These are phyloP conservation scores for Claviceps spartinae DNA, from an alignment of 2,329 filamentous ascomycete genomes.

Conservation along the genomic window DNA sequence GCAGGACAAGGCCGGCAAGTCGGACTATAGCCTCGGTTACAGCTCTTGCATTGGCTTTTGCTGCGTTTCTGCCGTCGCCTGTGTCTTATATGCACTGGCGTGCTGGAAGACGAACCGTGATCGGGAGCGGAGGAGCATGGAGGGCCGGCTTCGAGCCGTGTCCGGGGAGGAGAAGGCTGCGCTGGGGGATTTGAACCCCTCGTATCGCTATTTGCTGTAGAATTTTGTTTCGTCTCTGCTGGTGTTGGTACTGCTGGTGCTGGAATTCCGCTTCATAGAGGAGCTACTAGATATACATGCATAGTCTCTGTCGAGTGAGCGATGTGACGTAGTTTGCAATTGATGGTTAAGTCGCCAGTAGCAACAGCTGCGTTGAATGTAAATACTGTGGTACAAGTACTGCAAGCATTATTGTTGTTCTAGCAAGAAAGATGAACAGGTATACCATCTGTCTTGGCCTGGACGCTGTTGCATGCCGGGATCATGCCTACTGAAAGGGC, in stretches of 20 bases:
- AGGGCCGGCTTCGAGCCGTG: constrained; percentile 20
- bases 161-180: constrained; percentile 50
- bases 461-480: too few species aligned
- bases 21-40: constrained; percentile 56
- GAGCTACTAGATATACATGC: too few species aligned
- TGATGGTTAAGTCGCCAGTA: too few species aligned
- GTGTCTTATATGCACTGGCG: constrained; percentile 43
- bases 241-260: neutral
- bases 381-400: too few species aligned
- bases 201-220: constrained; percentile 45
- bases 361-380: too few species aligned
- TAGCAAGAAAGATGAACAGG: too few species aligned
- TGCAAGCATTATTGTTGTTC: too few species aligned
- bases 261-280: too few species aligned
- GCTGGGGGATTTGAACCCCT: constrained; percentile 44
- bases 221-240: neutral
- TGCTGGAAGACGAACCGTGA: constrained; percentile 48
- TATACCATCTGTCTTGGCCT: too few species aligned
- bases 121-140: constrained; percentile 35
- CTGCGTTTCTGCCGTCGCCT: constrained; percentile 47
- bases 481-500: constrained; percentile 45
- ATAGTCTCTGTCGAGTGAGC: too few species aligned
- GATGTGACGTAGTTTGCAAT: too few species aligned
- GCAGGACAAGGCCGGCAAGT: constrained; percentile 46
- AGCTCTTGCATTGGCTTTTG: constrained; percentile 56